Evolutionary conservation across 768 basidiomycete genomes (phyloP), one percentile per base, ranked within the genome.

Genomic region (Vararia minispora): DNA sequence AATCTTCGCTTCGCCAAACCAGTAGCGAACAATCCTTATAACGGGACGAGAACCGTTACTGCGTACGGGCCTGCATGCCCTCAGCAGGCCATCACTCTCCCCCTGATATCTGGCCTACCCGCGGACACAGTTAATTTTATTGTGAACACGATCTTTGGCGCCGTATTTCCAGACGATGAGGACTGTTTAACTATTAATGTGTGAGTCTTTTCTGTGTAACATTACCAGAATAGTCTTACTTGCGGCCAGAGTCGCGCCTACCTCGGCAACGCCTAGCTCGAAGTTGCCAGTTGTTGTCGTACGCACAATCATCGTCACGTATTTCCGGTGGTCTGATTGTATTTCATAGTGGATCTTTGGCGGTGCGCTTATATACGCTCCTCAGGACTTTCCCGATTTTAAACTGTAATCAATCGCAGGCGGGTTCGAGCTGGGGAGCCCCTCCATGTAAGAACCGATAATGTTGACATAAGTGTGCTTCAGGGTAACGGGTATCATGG

Each of bases 1-100:
- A 48, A 61, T 14, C 50, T 57, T 2, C 64, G 66, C 1, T 69
- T 67, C 40, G 55, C 46, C 18, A 54, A 49, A 11, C 64, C 67
- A 6, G 28, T 49, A 12, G 10, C 41, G 3, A 33, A 21, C 13
- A 26, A 16, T 10, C 28, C 43, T 9, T 47, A 49, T 26, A 39
- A 18, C 5, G 53, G 48, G 11, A 32, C 9, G 11, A 41, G 53
- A 10, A 28, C 33, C 13, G 45, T 42, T 9, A 46, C 34, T 9
- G 21, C 39, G 1, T 54, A 49, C 33, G 53, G 53, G 2, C 28
- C 18, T 28, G 26, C 49, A 7, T 56, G 54, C 32, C 47, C 54
- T 13, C 54, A 56, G 34, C 49, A 55, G 13, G 20, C 37, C 1
- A 10, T 40, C 25, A 26, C 21, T 0, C 34, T 40, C 6, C 23